A percentile compares a stretch with the other conserved stretches of the same genome.
These are phyloP conservation scores for Leishmania aethiopica DNA, from an alignment of 208 protist genomes.

Conservation along the genomic window DNA sequence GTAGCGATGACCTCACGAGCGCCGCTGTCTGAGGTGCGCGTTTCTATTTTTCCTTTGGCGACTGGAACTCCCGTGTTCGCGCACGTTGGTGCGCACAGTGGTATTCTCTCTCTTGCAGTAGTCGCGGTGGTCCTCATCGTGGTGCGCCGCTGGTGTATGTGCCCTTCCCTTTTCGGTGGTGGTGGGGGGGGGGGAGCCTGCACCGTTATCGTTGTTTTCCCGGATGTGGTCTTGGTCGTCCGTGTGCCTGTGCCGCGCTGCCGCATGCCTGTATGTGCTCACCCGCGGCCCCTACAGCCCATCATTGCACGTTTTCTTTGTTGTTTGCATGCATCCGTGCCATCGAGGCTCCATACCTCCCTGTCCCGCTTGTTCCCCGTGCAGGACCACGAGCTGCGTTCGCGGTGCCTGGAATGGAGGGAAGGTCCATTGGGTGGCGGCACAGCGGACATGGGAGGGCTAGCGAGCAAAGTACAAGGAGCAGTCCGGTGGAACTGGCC, in stretches of 20 bases:
- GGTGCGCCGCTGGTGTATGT: too few species aligned
- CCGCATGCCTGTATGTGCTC: not conserved
- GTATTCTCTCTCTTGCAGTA: not conserved
- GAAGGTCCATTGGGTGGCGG: not conserved
- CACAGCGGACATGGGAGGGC: not conserved
- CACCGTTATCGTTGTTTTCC: too few species aligned
- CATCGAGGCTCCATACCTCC: not conserved
- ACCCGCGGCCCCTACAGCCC: too few species aligned
- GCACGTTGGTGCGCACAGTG: not conserved
- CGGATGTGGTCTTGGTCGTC: not conserved
- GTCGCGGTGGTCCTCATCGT: not conserved
- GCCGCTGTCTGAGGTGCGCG: not conserved
- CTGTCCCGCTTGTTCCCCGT: not conserved
- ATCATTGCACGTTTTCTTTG: not conserved
- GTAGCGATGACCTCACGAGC: not conserved
- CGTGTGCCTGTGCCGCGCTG: not conserved
- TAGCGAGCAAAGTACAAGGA: not conserved
- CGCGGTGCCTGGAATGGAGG: too few species aligned
- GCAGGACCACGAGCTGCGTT: too few species aligned
- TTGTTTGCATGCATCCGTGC: too few species aligned
- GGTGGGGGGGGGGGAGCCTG: too few species aligned
- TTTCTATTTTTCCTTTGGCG: not conserved
- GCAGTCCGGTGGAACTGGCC: too few species aligned
- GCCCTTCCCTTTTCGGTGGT: not conserved
- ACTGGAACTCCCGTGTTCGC: not conserved